Percentiles rank a stretch among this genome's conserved stretches.
phyloP scores from a whole-genome alignment of 495 filamentous ascomycete species.

The Paragyromitra xinjiangensis region DNA sequence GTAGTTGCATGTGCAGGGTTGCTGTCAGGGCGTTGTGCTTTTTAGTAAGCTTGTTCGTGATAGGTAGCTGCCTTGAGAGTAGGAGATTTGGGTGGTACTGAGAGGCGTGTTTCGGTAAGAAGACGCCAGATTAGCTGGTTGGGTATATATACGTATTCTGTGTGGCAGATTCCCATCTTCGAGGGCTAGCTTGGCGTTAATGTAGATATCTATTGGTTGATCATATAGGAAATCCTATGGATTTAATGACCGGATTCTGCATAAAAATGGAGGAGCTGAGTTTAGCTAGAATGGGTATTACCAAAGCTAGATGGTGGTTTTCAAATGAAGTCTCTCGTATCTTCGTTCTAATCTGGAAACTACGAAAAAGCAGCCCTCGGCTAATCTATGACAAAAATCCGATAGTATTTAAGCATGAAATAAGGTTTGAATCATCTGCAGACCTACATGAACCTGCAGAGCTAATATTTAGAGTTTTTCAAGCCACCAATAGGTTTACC shows the following conservation, averaged over 20 bases:
- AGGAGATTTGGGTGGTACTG: not conserved
- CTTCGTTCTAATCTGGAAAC: no score
- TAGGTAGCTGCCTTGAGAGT: not conserved
- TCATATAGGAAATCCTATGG: no score
- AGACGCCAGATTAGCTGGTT: not conserved
- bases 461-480: not conserved
- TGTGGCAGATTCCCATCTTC: not conserved
- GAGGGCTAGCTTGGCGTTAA: not conserved
- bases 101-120: not conserved
- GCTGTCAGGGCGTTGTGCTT: not conserved
- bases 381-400: not conserved
- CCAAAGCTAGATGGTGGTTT: no score
- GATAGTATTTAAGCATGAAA: not conserved
- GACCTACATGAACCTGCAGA: not conserved
- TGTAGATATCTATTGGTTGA: not conserved
- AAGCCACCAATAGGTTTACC: not conserved
- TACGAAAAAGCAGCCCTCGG: no score
- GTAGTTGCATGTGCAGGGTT: no score
- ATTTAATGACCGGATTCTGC: no score
- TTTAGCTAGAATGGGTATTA: no score
- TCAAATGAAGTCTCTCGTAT: no score
- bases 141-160: not conserved
- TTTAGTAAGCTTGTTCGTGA: not conserved
- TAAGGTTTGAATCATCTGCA: not conserved
- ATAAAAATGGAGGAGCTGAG: no score